Evolutionary conservation across 306 rosid genomes (phyloP), one percentile per base, ranked within the genome.

Genomic region (Cercis canadensis): DNA sequence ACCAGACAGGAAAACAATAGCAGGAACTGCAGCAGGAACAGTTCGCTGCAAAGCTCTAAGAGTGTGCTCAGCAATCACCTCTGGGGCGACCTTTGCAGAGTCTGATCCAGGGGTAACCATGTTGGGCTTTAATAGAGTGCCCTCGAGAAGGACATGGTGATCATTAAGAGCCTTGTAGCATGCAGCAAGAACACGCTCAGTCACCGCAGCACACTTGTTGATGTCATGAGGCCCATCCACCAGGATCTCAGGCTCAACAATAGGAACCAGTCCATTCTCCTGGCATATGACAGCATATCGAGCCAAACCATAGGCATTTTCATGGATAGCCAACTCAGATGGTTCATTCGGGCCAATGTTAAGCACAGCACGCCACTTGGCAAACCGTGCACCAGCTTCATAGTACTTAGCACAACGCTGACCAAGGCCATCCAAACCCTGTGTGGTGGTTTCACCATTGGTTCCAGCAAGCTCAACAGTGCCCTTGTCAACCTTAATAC

Each of bases 41-140:
- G 96, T 89, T 17, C 92, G 76, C 81, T 69, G 96, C 66, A 89
- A 55, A 55, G 96, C 83, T 2, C 83, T 81, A 9, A 89, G 81
- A 0, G 96, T 89, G 85, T 81, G 49, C 76, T 85, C 78, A 0
- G 92, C 96, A 15, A 87, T 50, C 71, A 85, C 86, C 78, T 89
- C 90, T 0, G 92, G 85, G 1, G 87, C 33, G 11, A 70, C 92
- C 86, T 83, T 89, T 39, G 75, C 37, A 19, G 96, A 21, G 13
- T 87, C 79, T 3, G 96, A 89, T 55, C 96, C 96, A 0, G 92
- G 96, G 61, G 92, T 89, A 61, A 89, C 92, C 96, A 89, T 89
- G 87, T 89, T 89, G 18, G 96, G 96, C 79, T 89, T 89, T 89
- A 89, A 83, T 12, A 89, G 73, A 53, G 90, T 83, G 8, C 96